A percentile compares a stretch with the other conserved stretches of the same genome.
Conservation (phyloP, 176 grass and related monocot genomes). For the Lolium perenne region DNA sequence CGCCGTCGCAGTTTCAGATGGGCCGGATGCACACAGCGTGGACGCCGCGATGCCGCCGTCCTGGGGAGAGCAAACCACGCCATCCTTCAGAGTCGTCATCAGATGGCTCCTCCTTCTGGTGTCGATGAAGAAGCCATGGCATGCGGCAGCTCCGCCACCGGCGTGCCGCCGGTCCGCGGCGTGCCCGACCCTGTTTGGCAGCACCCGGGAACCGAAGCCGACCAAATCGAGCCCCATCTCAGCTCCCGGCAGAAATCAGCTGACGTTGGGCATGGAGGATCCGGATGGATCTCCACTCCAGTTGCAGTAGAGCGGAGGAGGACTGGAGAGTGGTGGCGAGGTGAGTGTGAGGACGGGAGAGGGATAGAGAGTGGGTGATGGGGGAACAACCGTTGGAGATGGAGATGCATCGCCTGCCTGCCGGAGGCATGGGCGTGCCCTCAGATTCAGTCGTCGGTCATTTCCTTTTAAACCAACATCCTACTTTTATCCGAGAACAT, state of each 20-base stretch:
- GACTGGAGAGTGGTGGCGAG: neutral
- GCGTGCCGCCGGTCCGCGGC: conserved; percentile 27
- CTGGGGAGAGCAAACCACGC: conserved; percentile 34
- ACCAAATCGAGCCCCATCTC: conserved; percentile 53
- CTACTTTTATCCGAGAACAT: too few relatives aligned
- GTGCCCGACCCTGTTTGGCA: conserved; percentile 32
- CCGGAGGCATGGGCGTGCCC: too few relatives aligned
- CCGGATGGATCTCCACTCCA: neutral
- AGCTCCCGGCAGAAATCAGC: conserved; percentile 6
- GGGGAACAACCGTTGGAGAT: conserved; percentile 10
- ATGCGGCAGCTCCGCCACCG: neutral
- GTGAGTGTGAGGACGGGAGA: neutral
- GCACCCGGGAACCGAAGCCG: conserved; percentile 47
- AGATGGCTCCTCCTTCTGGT: conserved; percentile 22
- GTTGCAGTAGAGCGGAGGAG: neutral
- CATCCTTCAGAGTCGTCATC: conserved; percentile 39
- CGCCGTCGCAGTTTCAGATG: conserved; percentile 8
- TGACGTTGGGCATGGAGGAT: neutral
- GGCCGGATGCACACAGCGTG: conserved; percentile 22
- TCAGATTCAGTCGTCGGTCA: too few relatives aligned
- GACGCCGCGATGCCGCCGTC: conserved; percentile 17
- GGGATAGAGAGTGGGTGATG: conserved; percentile 36
- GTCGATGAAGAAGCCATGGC: conserved; percentile 13
- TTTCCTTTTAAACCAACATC: too few relatives aligned
- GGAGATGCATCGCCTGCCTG: neutral